Base-by-base conservation (phyloP, 2,329 filamentous ascomycete genomes). In the Penicillium oxalicum region DNA sequence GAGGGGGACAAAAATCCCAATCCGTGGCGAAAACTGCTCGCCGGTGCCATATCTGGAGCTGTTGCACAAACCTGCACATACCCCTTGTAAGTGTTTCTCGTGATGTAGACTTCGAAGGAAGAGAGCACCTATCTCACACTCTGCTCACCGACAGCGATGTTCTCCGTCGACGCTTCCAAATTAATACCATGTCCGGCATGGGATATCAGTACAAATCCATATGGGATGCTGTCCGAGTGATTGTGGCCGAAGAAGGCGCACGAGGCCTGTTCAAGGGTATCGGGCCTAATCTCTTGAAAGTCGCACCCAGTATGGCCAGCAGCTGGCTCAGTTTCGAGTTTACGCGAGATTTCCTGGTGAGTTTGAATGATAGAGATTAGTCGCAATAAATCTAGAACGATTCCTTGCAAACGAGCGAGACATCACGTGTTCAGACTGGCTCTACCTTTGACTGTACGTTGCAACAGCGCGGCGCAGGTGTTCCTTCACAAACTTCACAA, bases 161-260 rank as follows among this genome's bases (percentile, higher is more conserved):
- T 2, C 77, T 98, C 47, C 87, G 93, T 29, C 84, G 93, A 51
- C 82, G 93, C 44, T 98, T 98, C 69, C 93, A 98, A 67, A 93
- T 98, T 74, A 98, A 98, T 72, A 96, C 93, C 46, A 98, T 98
- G 93, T 89, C 87, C 41, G 93, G 93, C 44, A 91, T 98, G 84
- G 93, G 93, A 44, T 97, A 96, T 71, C 83, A 91, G 67, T 98
- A 98, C 74, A 90, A 87, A 62, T 86, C 84, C 5, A 85, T 98
- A 38, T 77, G 82, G 53, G 89, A 95, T 65, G 93, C 93, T 3
- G 75, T 98, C 54, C 80, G 76, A 44, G 82, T 87, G 44, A 98
- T 98, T 61, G 69, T 95, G 47, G 72, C 79, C 40, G 83, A 95
- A 60, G 93, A 98, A 72, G 93, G 93, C 28, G 35, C 91, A 46